phyloP scores from a whole-genome alignment of 2,329 filamentous ascomycete species.

The Arachnopeziza araneosa region DNA sequence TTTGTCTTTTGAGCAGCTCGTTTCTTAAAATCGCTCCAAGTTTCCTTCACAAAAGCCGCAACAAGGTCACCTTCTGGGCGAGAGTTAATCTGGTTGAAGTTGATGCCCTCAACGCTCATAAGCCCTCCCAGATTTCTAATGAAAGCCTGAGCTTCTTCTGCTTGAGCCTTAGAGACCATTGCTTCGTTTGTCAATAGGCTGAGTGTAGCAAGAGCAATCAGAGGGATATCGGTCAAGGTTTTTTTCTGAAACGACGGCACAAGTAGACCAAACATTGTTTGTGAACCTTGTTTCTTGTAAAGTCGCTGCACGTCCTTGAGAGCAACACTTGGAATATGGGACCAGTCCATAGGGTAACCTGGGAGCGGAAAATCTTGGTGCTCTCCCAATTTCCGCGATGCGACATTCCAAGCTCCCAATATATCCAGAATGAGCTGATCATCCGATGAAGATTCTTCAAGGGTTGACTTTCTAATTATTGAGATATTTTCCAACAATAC shows the following conservation, averaged over 20 bases:
- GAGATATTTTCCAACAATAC: conserved; percentile 20
- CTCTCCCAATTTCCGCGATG: conserved; percentile 16
- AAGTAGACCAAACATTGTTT: conserved; percentile 18
- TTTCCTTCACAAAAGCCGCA: conserved; percentile 13
- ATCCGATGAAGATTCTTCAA: conserved; percentile 3
- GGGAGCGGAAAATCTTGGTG: conserved; percentile 7
- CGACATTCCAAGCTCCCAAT: conserved; percentile 28
- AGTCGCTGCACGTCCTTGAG: conserved; percentile 5
- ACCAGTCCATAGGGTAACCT: conserved; percentile 21
- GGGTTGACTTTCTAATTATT: conserved; percentile 2
- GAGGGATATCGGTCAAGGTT: conserved; percentile 14
- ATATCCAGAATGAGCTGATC: conserved; percentile 22
- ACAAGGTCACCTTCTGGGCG: not conserved
- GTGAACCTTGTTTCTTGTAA: conserved; percentile 11
- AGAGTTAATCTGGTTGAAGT: conserved; percentile 3
- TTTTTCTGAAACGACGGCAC: conserved; percentile 12
- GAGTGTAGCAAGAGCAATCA: conserved; percentile 25
- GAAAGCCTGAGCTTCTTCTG: conserved; percentile 10
- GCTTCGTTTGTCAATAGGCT: conserved; percentile 16
- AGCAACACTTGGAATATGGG: conserved; percentile 15
- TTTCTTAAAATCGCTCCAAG: conserved; percentile 14
- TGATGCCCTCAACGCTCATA: conserved; percentile 9
- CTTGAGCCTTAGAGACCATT: not conserved
- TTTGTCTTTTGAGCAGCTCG: conserved; percentile 2
- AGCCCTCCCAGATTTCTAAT: conserved; percentile 8